Evolutionary conservation across 306 rosid species (phyloP).

Genomic region (cucumber (Cucumis sativus)): Cucumber_9930_V3 NC_026661.2:12490501-12491000

Average conservation of each 20-base stretch:
- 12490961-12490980: slow-evolving; percentile 47
- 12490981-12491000: slow-evolving; percentile 71
- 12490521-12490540: no score
- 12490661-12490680: neutral
- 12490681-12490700: neutral
- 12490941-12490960: slow-evolving; percentile 37
- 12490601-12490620: no score
- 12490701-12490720: neutral
- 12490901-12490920: slow-evolving; percentile 73
- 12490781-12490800: no score
- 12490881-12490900: slow-evolving; percentile 37
- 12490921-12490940: slow-evolving; percentile 58
- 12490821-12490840: no score
- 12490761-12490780: no score
- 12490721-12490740: neutral
- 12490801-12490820: no score
- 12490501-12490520: no score
- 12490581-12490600: no score
- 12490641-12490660: neutral
- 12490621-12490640: no score
- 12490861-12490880: neutral
- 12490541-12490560: neutral
- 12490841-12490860: no score
- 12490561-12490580: neutral
- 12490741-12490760: neutral